phyloP scores from a whole-genome alignment of 192 early-diverging fungal genomes.

The Pilobolus umbonatus region DNA sequence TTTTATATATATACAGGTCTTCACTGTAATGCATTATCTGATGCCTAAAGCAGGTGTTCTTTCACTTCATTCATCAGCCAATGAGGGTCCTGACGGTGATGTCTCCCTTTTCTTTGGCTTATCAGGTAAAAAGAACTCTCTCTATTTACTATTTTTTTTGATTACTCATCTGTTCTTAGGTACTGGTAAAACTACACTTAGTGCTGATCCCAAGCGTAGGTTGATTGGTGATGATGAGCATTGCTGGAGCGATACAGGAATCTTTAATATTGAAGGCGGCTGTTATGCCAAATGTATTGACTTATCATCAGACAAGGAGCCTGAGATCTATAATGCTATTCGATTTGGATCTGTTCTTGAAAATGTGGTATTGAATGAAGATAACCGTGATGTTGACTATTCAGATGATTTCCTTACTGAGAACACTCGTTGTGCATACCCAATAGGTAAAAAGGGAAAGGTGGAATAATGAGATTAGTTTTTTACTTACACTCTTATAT shows the following conservation, averaged over 20 bases:
- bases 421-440: constrained; percentile 95
- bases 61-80: constrained; percentile 90
- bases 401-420: constrained; percentile 76
- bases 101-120: constrained; percentile 98
- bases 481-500: not conserved
- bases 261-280: constrained; percentile 99
- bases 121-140: constrained; percentile 50
- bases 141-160: not conserved
- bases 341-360: constrained; percentile 89
- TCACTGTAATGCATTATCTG: constrained; percentile 98
- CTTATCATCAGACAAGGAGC: constrained; percentile 92
- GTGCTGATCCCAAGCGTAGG: constrained; percentile 84
- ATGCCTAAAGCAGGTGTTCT: constrained; percentile 92
- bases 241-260: constrained; percentile 91
- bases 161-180: constrained; percentile 1
- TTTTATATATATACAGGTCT: constrained; percentile 41
- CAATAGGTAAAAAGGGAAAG: constrained; percentile 50
- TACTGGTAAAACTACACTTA: constrained; percentile 96
- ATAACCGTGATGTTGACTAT: constrained; percentile 76
- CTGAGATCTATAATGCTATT: constrained; percentile 96
- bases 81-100: constrained; percentile 83
- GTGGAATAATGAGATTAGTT: not conserved
- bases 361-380: constrained; percentile 81
- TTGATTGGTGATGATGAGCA: constrained; percentile 99
- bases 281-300: constrained; percentile 98